Evolutionary conservation across 2,329 filamentous ascomycete genomes (phyloP).

Genomic region (Hymenoscyphus repandus): DNA sequence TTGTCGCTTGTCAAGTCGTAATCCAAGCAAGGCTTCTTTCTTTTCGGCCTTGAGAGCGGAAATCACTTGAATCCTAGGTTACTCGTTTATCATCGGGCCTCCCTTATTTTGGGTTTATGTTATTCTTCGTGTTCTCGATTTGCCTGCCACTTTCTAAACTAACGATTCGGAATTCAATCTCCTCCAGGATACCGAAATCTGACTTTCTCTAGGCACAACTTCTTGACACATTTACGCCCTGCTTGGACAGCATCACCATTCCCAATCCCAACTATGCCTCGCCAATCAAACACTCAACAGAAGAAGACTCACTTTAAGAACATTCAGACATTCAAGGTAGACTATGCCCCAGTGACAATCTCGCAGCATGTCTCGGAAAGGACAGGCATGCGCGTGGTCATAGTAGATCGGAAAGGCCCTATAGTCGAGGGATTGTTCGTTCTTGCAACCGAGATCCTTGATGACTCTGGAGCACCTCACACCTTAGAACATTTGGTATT

Average conservation of each 20-base stretch:
- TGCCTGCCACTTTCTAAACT: no score
- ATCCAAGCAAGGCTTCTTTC: no score
- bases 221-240: not conserved
- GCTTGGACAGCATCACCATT: not conserved
- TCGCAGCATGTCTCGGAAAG: conserved; percentile 94
- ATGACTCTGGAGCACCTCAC: conserved; percentile 90
- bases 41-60: no score
- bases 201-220: not conserved
- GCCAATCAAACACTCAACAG: conserved; percentile 39
- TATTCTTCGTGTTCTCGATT: no score
- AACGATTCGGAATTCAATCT: no score
- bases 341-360: conserved; percentile 84
- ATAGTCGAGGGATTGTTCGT: conserved; percentile 94
- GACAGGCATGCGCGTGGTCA: conserved; percentile 90
- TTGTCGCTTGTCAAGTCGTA: no score
- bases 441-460: conserved; percentile 92
- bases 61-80: no score
- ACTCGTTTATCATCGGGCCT: not conserved
- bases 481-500: conserved; percentile 80
- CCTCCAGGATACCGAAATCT: not conserved
- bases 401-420: conserved; percentile 89
- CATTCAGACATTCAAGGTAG: conserved; percentile 78
- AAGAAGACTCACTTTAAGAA: conserved; percentile 66
- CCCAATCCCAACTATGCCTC: conserved; percentile 45
- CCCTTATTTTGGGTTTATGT: not conserved